Percentiles rank a stretch among this genome's conserved stretches.
These are phyloP conservation scores for Alternaria dauci DNA, from an alignment of 2,329 filamentous ascomycete species.

Conservation along the genomic window DNA sequence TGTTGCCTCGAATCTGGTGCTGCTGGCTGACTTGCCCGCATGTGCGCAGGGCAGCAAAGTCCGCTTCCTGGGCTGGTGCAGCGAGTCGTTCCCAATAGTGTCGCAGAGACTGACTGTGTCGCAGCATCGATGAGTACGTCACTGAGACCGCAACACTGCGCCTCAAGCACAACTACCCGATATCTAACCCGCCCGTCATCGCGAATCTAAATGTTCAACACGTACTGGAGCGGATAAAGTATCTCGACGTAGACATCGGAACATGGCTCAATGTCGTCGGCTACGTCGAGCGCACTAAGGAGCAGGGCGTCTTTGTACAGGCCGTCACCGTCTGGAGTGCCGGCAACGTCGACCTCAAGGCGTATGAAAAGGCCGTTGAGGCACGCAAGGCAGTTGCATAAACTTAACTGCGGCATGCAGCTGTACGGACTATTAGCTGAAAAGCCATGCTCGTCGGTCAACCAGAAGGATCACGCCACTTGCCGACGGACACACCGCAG, in stretches of 20 bases:
- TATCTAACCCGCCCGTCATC: conserved; percentile 47
- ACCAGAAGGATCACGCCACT: background rate
- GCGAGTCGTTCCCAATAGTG: background rate
- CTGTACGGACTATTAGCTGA: too few species aligned
- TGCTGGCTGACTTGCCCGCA: conserved; percentile 56
- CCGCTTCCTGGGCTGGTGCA: conserved; percentile 91
- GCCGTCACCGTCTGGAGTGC: conserved; percentile 81
- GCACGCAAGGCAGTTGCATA: conserved; percentile 14
- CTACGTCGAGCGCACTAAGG: conserved; percentile 63
- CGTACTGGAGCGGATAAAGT: conserved; percentile 70
- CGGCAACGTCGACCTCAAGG: conserved; percentile 73
- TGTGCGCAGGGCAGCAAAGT: conserved; percentile 75
- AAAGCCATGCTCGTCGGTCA: too few species aligned
- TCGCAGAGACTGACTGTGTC: conserved; percentile 19
- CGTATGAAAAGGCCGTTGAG: conserved; percentile 69
- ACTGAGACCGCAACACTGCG: conserved; percentile 67
- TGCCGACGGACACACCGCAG: background rate
- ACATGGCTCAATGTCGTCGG: conserved; percentile 91
- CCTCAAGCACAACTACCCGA: conserved; percentile 73
- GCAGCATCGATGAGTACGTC: conserved; percentile 68
- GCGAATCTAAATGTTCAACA: conserved; percentile 76
- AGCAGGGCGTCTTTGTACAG: conserved; percentile 64
- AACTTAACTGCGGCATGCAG: background rate
- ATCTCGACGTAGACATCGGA: conserved; percentile 73
- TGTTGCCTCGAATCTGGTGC: conserved; percentile 63